Percentiles rank a stretch among this genome's conserved stretches.
Conservation (phyloP, 148 eudicot genomes). For the Amaranthus cruentus region DNA sequence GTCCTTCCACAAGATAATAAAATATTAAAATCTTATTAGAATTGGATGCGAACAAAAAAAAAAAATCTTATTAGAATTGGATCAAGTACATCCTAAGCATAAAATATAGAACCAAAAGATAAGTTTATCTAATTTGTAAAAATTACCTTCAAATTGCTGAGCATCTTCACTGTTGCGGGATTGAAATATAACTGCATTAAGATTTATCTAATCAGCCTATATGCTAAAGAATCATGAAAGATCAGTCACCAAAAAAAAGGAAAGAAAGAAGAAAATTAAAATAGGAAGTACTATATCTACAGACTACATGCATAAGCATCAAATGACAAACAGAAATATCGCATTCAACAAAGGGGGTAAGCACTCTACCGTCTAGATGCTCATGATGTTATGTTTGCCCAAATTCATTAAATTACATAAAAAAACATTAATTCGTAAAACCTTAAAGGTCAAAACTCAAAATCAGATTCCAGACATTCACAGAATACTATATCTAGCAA, state of each 20-base stretch:
- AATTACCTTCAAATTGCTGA: slow-evolving; percentile 74
- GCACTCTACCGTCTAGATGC: not conserved
- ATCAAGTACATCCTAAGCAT: not conserved
- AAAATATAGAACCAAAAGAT: not conserved
- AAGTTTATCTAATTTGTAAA: not conserved
- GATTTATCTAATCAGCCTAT: not conserved
- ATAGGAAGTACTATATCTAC: slow-evolving; percentile 12
- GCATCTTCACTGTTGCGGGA: slow-evolving; percentile 88
- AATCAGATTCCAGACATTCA: not conserved
- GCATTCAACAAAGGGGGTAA: slow-evolving; percentile 5
- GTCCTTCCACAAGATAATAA: not conserved
- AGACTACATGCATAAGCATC: slow-evolving; percentile 8
- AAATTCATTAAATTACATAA: not conserved
- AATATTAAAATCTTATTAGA: not conserved
- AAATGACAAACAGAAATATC: not conserved
- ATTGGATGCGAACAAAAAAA: not conserved
- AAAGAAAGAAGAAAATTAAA: not conserved
- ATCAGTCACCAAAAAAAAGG: not conserved
- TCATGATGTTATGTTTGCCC: not conserved
- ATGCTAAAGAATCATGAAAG: not conserved
- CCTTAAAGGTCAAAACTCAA: not conserved
- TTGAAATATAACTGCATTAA: slow-evolving; percentile 67
- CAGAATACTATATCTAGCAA: not conserved
- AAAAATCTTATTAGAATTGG: not conserved
- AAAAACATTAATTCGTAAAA: not conserved